These are phyloP conservation scores for Pleodorina starrii DNA, from an alignment of 139 green algal species.

Conservation along the genomic window DNA sequence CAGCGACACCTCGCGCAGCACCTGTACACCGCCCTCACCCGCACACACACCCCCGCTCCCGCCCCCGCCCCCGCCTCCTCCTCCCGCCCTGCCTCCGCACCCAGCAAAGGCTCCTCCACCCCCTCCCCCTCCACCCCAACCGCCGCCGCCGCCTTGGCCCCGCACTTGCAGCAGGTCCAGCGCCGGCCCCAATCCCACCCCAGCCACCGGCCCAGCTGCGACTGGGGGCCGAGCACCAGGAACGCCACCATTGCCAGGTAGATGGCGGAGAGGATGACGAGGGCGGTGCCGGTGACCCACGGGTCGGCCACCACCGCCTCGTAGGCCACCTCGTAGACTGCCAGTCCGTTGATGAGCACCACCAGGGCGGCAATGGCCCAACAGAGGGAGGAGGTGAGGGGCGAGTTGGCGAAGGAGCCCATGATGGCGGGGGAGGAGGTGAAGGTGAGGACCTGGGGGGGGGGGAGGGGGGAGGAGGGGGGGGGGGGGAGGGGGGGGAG, in stretches of 20 bases:
- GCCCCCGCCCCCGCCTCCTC: not conserved
- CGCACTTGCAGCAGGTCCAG: not conserved
- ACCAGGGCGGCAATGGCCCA: conserved; percentile 60
- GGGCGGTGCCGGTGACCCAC: conserved; percentile 11
- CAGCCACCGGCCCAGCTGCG: not conserved
- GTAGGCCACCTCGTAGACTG: conserved; percentile 20
- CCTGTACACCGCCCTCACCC: not conserved
- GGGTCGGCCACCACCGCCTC: conserved; percentile 35
- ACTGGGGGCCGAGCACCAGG: conserved; percentile 56
- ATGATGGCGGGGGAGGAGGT: conserved; percentile 69
- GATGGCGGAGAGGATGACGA: conserved; percentile 45
- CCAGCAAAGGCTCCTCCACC: not conserved
- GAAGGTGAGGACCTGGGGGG: conserved; percentile 70
- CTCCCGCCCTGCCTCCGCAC: not conserved
- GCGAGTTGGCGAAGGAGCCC: conserved; percentile 66
- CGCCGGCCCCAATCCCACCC: not conserved
- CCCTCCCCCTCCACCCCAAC: too few relatives aligned
- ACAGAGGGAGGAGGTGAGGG: not conserved
- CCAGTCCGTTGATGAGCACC: conserved; percentile 19
- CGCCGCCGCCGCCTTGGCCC: too few relatives aligned
- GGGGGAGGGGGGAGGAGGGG: not conserved
- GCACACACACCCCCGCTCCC: not conserved
- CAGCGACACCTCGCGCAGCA: conserved; percentile 2
- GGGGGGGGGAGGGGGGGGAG: not conserved
- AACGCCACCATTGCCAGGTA: conserved; percentile 64